These are phyloP conservation scores for Aspergillus japonicus DNA, from an alignment of 2,329 filamentous ascomycete species.

Conservation along the genomic window DNA sequence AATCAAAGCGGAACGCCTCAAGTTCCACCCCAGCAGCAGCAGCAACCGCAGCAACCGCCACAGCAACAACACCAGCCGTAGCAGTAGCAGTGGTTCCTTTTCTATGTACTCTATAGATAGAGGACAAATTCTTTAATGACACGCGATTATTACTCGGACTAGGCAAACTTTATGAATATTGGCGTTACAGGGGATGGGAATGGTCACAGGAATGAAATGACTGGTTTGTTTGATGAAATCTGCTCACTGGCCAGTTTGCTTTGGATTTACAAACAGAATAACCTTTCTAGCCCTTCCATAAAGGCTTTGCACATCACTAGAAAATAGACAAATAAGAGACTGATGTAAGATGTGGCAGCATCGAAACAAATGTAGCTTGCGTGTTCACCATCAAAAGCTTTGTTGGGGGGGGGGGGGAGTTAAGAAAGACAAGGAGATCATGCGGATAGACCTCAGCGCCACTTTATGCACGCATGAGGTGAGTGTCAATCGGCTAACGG, in stretches of 20 bases:
- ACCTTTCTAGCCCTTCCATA: neutral
- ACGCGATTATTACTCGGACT: neutral
- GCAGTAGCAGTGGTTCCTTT: neutral
- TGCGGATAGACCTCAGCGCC: too few species aligned
- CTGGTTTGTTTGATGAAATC: neutral
- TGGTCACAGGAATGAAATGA: neutral
- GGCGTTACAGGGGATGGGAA: neutral
- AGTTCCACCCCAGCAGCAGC: conserved; percentile 16
- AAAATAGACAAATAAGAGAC: neutral
- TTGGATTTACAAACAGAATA: neutral
- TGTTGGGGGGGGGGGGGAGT: neutral
- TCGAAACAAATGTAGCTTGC: neutral
- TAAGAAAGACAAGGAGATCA: neutral
- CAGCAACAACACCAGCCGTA: conserved; percentile 16
- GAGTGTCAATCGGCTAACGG: neutral
- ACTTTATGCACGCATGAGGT: neutral
- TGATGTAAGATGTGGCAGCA: neutral
- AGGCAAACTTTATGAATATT: neutral
- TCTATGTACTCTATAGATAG: neutral
- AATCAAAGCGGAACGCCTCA: conserved; percentile 15
- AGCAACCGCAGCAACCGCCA: conserved; percentile 14
- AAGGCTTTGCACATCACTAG: neutral
- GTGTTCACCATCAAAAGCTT: neutral
- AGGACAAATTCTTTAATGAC: neutral
- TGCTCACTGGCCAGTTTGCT: neutral